Conservation (phyloP, 2,329 filamentous ascomycete genomes). For the Clarireedia hainanense region DNA sequence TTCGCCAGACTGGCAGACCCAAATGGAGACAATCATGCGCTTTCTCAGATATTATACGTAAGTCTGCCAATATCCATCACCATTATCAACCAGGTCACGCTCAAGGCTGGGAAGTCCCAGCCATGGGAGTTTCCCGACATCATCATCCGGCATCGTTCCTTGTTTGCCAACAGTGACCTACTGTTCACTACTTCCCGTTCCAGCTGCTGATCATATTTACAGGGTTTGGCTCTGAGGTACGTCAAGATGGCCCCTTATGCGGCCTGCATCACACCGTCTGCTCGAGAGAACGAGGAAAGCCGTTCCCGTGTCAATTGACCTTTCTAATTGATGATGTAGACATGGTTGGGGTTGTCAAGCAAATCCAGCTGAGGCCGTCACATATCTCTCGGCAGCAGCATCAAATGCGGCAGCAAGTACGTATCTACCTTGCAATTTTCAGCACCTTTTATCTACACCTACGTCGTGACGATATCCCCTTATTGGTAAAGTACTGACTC, state of each 20-base stretch:
- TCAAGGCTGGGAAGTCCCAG: neutral
- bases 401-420: conserved; percentile 69
- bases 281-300: neutral
- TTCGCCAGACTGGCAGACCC: conserved; percentile 81
- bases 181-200: neutral
- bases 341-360: conserved; percentile 87
- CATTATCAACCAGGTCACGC: neutral
- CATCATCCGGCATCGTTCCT: neutral
- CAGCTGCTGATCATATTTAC: conserved; percentile 1
- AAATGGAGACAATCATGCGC: conserved; percentile 77
- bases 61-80: neutral
- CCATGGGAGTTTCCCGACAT: neutral
- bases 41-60: conserved; percentile 84
- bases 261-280: conserved; percentile 8
- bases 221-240: conserved; percentile 75
- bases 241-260: conserved; percentile 29
- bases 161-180: conserved; percentile 4
- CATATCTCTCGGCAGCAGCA: conserved; percentile 80
- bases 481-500: conserved; percentile 7
- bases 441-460: neutral
- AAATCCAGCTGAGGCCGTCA: conserved; percentile 65
- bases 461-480: neutral
- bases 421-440: neutral
- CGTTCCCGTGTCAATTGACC: neutral
- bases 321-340: conserved; percentile 36